Evolutionary conservation across 352 stramenopile genomes (phyloP), one percentile per base, ranked within the genome.

Genomic region (Pythium rhizo-oryzae): DNA sequence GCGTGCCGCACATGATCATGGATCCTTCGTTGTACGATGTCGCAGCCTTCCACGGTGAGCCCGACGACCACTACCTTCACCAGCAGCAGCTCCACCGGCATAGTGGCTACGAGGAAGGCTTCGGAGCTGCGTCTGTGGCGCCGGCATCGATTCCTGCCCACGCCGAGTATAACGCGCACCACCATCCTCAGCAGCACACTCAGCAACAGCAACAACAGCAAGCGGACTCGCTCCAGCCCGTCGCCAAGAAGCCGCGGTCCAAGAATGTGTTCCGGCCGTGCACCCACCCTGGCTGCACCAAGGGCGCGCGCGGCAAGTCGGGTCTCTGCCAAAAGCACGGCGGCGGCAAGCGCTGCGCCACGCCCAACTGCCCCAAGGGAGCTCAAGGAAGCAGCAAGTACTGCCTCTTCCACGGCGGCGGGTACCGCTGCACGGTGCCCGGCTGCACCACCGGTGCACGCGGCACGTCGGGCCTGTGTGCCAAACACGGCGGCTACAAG

Each of bases 301-400:
- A 95, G 68, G 84, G 85, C 44, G 87, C 85, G 46, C 84, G 87
- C 39, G 88, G 87, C 33, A 93, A 93, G 59, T 92, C 82, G 13
- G 84, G 87, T n/a, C 67, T 91, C 24, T 97, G 90, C 47, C 89
- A 94, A 28, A 89, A 91, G 61, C 90, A 97, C 71, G 90, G 90
- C 28, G 90, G 90, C 30, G 89, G 90, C 58, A 93, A 94, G 70
- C 82, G 84, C 21, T 97, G 90, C 57, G 75, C 77, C 0, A 63
- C 70, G 2, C 57, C 75, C 0, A 74, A 84, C 15, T 96, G 90
- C 68, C 71, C 81, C 41, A 96, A 97, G 63, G 89, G 90, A 16
- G 90, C 87, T 8, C 90, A 97, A 61, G 85, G 87, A 39, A 90
- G 80, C 65, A 93, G 81, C 67, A 81, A 63, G 57, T 81, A 83